These are phyloP conservation scores for Starmerella floris DNA, from an alignment of 805 yeast species.

Conservation along the genomic window DNA sequence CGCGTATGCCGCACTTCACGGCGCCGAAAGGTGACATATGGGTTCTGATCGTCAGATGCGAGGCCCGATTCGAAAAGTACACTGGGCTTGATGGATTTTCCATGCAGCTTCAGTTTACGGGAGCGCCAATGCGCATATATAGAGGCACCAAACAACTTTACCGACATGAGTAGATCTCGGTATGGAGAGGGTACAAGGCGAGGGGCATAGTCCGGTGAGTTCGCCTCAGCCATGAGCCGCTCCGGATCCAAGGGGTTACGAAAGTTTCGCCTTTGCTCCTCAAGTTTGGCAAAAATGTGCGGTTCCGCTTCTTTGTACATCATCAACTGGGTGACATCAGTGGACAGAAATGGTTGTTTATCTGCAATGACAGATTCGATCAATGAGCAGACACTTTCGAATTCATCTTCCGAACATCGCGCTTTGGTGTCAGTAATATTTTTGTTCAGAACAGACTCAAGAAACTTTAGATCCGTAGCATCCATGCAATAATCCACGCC, in stretches of 20 bases:
- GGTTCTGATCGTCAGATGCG: constrained; percentile 68
- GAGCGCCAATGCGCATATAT: constrained; percentile 72
- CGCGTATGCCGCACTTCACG: constrained; percentile 92
- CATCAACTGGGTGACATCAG: constrained; percentile 70
- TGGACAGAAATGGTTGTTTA: constrained; percentile 74
- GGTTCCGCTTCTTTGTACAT: constrained; percentile 55
- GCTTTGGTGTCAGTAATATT: constrained; percentile 16
- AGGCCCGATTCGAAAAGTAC: constrained; percentile 75
- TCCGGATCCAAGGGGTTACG: constrained; percentile 38
- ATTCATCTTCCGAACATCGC: constrained; percentile 64
- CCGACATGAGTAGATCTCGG: constrained; percentile 20
- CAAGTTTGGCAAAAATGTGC: constrained; percentile 28
- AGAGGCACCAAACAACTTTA: constrained; percentile 42
- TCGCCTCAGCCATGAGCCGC: constrained; percentile 20
- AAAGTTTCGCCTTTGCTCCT: constrained; percentile 30
- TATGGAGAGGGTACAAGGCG: constrained; percentile 15
- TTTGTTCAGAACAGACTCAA: constrained; percentile 31
- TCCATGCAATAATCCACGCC: constrained; percentile 84
- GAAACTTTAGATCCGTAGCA: constrained; percentile 66
- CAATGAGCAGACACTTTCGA: constrained; percentile 61
- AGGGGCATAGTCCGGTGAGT: constrained; percentile 19
- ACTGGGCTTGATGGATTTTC: constrained; percentile 58
- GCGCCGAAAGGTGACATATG: constrained; percentile 88
- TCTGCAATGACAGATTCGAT: constrained; percentile 64
- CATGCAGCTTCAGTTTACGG: constrained; percentile 57